Conservation (phyloP, 441 rosid species). For the Pelargonium myrrhifolium region DNA sequence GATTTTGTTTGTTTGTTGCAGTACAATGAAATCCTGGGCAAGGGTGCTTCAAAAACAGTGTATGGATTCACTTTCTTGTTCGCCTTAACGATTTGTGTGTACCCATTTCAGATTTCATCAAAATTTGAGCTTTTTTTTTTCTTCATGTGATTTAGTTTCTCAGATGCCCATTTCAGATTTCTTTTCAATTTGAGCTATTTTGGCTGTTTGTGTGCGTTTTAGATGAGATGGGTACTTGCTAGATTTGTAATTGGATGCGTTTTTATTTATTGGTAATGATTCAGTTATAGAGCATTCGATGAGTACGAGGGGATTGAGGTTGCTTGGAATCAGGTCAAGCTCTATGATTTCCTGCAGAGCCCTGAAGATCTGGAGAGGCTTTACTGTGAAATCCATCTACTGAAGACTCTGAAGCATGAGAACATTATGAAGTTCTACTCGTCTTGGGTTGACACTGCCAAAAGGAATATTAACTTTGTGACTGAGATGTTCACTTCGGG, state of each 20-base stretch:
- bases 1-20: slow-evolving; percentile 33
- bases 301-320: slow-evolving; percentile 93
- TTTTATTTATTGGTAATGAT: slow-evolving; percentile 20
- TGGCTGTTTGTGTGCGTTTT: slow-evolving; percentile 17
- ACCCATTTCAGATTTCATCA: slow-evolving; percentile 23
- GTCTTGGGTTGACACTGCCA: slow-evolving; percentile 82
- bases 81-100: slow-evolving; percentile 12
- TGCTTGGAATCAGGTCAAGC: slow-evolving; percentile 97
- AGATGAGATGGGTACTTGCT: slow-evolving; percentile 14
- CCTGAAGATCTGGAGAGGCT: slow-evolving; percentile 93
- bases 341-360: slow-evolving; percentile 76
- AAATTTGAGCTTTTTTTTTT: slow-evolving; percentile 6
- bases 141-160: slow-evolving; percentile 8
- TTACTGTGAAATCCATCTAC: slow-evolving; percentile 86
- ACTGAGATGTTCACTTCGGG: slow-evolving; percentile 99
- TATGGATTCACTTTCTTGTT: slow-evolving; percentile 32
- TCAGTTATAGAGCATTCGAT: slow-evolving; percentile 91
- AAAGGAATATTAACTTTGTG: slow-evolving; percentile 79
- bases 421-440: slow-evolving; percentile 91
- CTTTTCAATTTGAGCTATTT: neutral
- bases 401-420: slow-evolving; percentile 79
- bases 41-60: slow-evolving; percentile 95
- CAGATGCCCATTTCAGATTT: slow-evolving; percentile 8
- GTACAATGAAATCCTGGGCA: slow-evolving; percentile 84
- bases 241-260: slow-evolving; percentile 22